Evolutionary conservation across 2,329 filamentous ascomycete genomes (phyloP), one percentile per base, ranked within the genome.

Genomic region (Ascocoryne sarcoides): DNA sequence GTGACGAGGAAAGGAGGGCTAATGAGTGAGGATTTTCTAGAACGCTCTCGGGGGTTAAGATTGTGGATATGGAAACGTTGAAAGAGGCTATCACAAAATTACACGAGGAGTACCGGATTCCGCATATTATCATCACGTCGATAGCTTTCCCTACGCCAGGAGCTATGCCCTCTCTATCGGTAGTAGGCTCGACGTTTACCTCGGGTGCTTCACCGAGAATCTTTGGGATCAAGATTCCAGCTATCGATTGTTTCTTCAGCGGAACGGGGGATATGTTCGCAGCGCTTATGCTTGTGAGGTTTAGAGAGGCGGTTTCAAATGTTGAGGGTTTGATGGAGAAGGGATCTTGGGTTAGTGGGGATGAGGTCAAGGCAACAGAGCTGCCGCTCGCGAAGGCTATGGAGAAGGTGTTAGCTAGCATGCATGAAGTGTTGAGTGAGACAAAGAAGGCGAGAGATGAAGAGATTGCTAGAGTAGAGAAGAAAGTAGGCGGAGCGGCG

Each of bases 181-280:
- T 92, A 26, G 76, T 93, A 42, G 88, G 88, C 41, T 89, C 84
- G 9, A 87, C 80, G 14, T 80, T 79, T 58, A 79, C 74, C 2
- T 69, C 69, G 1, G 65, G 71, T 39, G 75, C 77, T 49, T 70
- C 69, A 31, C 79, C 90, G 0, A 81, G 92, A n/a, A 73, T 90
- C 38, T 98, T 96, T 70, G 80, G 82, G 55, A 81, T 96, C 55
- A 78, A 84, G 41, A 86, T 95, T 42, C 88, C 90, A 0, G 76
- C 82, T 19, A 80, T 95, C 44, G 84, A 95, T 58, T 85, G 88
- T 64, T 95, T 92, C 70, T 98, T 96, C 65, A 88, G 84, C 54
- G 92, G 92, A 30, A 96, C 93, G 0, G 92, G 92, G 34, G 92
- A 98, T 66, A 95, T 98, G 90, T 96, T 98, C 59, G 90, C 88